Evolutionary conservation across 768 basidiomycete species (phyloP), one percentile per base, ranked within the genome.

Genomic region (Gloeostereum incarnatum): DNA sequence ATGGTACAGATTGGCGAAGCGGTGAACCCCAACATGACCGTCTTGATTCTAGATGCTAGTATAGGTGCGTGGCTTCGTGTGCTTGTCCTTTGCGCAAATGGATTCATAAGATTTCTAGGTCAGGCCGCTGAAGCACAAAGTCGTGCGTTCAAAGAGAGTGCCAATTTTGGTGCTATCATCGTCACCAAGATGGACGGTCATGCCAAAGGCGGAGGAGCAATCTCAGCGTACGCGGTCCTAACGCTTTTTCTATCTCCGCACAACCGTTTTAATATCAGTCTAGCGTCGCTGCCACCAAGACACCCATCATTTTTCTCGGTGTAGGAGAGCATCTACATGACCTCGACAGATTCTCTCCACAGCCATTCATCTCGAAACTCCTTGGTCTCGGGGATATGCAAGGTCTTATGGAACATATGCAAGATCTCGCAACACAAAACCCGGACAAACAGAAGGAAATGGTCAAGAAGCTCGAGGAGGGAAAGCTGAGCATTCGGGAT

Each of bases 131-230:
- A 99, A 55, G 85, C 88, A 4, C 96, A 99, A 54, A 86, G 85
- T 56, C 76, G 78, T 29, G 96, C 96, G 1, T 99, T 99, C 72
- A 99, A 99, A 61, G 94, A 98, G 45, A 90, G 85, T 43, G 88
- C 92, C 16, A 79, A 96, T 55, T 99, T 99, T 55, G 96, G 94
- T 41, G 96, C 94, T 2, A 99, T 99, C 47, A 96, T 99, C 43
- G 96, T 99, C 11, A 99, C 96, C 8, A 99, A 99, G 63, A 90
- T 99, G 81, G 96, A 99, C 50, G 96, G 96, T 3, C 96, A 99
- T 51, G 96, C 96, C 1, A 98, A 96, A 57, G 96, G 96, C 40
- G 96, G 96, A 58, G 96, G 96, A 17, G 96, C 96, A 21, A 98
- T 99, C 43, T 99, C 96, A 31, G 94, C 94, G 94, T 97, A 62